These are phyloP conservation scores for Pyrenula aspistea DNA, from an alignment of 495 filamentous ascomycete species.

Conservation along the genomic window DNA sequence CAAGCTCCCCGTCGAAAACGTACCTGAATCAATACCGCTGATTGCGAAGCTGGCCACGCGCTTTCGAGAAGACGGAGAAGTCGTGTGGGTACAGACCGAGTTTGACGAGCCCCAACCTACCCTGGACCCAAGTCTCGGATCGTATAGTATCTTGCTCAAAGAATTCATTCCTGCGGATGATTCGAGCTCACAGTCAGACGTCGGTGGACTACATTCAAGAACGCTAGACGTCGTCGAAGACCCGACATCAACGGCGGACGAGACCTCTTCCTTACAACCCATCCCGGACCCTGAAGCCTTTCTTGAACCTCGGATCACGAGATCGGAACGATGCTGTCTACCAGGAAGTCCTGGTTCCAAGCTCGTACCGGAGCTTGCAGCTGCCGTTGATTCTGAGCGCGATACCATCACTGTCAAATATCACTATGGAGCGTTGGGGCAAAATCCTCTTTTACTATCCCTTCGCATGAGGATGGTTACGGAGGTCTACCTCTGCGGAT, in stretches of 20 bases:
- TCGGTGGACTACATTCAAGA: background rate
- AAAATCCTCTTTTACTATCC: slow-evolving; percentile 54
- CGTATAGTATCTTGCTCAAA: slow-evolving; percentile 24
- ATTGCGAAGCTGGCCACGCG: slow-evolving; percentile 52
- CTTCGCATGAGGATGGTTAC: slow-evolving; percentile 72
- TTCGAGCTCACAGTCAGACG: no score
- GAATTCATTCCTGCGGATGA: background rate
- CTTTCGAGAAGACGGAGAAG: slow-evolving; percentile 68
- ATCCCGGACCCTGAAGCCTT: slow-evolving; percentile 44
- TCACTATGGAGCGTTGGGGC: slow-evolving; percentile 80
- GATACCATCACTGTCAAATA: slow-evolving; percentile 69
- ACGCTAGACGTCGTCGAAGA: slow-evolving; percentile 1
- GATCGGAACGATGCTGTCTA: slow-evolving; percentile 39
- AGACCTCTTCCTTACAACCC: slow-evolving; percentile 2
- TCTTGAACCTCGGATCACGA: slow-evolving; percentile 22
- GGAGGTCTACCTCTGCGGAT: slow-evolving; percentile 83
- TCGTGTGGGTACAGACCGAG: slow-evolving; percentile 80
- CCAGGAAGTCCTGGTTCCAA: slow-evolving; percentile 54
- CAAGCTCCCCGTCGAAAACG: slow-evolving; percentile 51
- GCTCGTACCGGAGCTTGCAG: slow-evolving; percentile 46
- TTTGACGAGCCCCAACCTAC: slow-evolving; percentile 49
- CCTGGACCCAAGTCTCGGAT: slow-evolving; percentile 29
- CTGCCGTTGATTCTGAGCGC: slow-evolving; percentile 36
- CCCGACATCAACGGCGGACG: slow-evolving; percentile 8
- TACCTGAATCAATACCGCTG: slow-evolving; percentile 53